Percentiles rank a stretch among this genome's conserved stretches.
These are phyloP conservation scores for Paecilomyces dactylethromorphus DNA, from an alignment of 2,329 filamentous ascomycete genomes.

Conservation along the genomic window DNA sequence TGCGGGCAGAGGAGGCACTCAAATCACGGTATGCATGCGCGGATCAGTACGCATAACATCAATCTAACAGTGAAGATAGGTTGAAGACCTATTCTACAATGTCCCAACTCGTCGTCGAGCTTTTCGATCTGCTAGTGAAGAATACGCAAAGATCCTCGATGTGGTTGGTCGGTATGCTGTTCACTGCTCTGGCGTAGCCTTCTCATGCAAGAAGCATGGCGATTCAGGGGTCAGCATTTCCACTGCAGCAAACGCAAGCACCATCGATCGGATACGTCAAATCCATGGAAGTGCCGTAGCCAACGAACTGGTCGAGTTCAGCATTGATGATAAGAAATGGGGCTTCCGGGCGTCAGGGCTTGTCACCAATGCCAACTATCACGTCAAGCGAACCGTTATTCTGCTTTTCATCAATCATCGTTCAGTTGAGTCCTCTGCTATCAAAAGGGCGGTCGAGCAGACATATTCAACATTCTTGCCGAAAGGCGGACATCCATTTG, in stretches of 20 bases:
- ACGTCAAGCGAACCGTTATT: constrained; percentile 79
- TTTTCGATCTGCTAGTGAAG: constrained; percentile 85
- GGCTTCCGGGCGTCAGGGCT: constrained; percentile 77
- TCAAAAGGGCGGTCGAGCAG: constrained; percentile 87
- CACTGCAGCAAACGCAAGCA: constrained; percentile 65
- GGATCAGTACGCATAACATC: background rate
- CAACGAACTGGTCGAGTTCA: constrained; percentile 77
- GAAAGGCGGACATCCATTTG: constrained; percentile 88
- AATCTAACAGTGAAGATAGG: constrained; percentile 30
- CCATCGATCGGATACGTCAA: constrained; percentile 78
- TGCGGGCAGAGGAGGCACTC: constrained; percentile 82
- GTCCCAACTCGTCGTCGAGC: constrained; percentile 80
- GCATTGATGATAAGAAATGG: constrained; percentile 65
- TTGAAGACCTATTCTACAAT: constrained; percentile 97
- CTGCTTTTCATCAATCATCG: constrained; percentile 96
- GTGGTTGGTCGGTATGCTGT: constrained; percentile 89
- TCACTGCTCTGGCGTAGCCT: constrained; percentile 84
- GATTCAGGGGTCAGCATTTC: constrained; percentile 78
- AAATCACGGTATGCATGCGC: constrained; percentile 63
- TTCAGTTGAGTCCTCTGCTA: constrained; percentile 78
- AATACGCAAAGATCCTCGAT: constrained; percentile 97
- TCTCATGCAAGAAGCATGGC: constrained; percentile 94
- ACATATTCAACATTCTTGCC: constrained; percentile 82
- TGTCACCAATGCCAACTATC: constrained; percentile 90
- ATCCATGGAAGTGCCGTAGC: constrained; percentile 79